phyloP scores from a whole-genome alignment of 2,329 filamentous ascomycete genomes.

The Xylariaceae sp. region DNA sequence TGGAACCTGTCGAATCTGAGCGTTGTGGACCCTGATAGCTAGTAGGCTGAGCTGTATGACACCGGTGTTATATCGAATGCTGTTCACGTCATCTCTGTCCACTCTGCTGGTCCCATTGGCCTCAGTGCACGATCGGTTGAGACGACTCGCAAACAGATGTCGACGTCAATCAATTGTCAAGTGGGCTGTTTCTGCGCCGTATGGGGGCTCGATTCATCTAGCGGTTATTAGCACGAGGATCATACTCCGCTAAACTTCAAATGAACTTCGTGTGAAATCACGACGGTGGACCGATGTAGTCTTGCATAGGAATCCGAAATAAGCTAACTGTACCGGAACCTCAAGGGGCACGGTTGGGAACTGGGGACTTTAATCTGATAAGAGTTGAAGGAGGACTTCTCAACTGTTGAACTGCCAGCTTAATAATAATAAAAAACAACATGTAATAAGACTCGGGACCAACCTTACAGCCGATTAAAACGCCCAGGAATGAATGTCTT shows the following conservation, averaged over 20 bases:
- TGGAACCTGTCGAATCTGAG: not conserved
- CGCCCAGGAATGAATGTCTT: constrained; percentile 20
- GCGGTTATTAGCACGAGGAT: constrained; percentile 15
- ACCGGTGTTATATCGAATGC: not conserved
- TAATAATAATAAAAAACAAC: not conserved
- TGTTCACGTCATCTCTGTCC: constrained; percentile 32
- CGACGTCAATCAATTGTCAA: constrained; percentile 19
- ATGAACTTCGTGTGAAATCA: constrained; percentile 16
- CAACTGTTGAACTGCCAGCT: constrained; percentile 5
- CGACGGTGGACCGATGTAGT: constrained; percentile 9
- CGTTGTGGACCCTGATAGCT: no score
- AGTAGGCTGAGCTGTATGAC: no score
- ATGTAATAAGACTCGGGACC: constrained; percentile 9
- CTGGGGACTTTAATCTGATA: constrained; percentile 3
- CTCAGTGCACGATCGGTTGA: not conserved
- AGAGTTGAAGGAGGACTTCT: not conserved
- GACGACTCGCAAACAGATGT: not conserved
- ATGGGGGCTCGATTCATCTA: constrained; percentile 22
- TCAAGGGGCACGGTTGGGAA: not conserved
- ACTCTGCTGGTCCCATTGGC: constrained; percentile 8
- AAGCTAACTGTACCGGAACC: not conserved
- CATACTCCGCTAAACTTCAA: constrained; percentile 7
- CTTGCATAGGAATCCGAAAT: not conserved
- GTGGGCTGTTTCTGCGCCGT: constrained; percentile 21
- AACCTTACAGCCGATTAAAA: not conserved